A percentile compares a stretch with the other conserved stretches of the same genome.
Evolutionary conservation across 768 basidiomycete genomes (phyloP).

Genomic region (Suillus brevipes): DNA sequence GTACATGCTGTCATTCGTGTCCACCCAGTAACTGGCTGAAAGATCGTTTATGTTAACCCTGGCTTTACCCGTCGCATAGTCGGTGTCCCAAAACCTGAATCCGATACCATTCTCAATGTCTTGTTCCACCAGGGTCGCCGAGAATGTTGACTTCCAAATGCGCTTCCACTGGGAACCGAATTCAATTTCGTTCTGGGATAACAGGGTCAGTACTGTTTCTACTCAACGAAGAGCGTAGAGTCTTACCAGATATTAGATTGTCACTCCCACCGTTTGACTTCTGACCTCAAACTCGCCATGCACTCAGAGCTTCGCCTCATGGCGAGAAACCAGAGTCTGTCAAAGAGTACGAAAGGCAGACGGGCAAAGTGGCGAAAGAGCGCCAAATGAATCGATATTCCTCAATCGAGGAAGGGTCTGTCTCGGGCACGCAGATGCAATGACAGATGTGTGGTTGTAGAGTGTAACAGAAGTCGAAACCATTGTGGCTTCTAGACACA

Average conservation of each 20-base stretch:
- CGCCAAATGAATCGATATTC: no score
- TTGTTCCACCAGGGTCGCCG: conserved; percentile 69
- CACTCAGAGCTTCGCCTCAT: no score
- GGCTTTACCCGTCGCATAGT: conserved; percentile 81
- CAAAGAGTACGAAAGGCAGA: no score
- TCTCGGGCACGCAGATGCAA: conserved; percentile 57
- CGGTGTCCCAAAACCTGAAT: conserved; percentile 79
- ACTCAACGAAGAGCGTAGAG: not conserved
- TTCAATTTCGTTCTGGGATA: conserved; percentile 86
- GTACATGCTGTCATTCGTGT: conserved; percentile 82
- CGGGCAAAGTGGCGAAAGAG: no score
- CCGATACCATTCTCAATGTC: conserved; percentile 69
- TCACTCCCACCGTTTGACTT: conserved; percentile 57
- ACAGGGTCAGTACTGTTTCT: conserved; percentile 52
- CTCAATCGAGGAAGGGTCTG: conserved; percentile 27
- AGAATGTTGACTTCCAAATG: conserved; percentile 72
- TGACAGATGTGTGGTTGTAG: conserved; percentile 34
- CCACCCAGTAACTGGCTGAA: no score
- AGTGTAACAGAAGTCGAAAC: not conserved
- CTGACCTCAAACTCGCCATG: no score
- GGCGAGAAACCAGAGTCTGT: no score
- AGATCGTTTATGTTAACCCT: conserved; percentile 80
- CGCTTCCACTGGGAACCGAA: conserved; percentile 78
- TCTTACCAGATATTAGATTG: conserved; percentile 38
- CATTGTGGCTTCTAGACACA: not conserved